These are phyloP conservation scores for Suillus fuscotomentosus DNA, from an alignment of 768 basidiomycete genomes.

Conservation along the genomic window DNA sequence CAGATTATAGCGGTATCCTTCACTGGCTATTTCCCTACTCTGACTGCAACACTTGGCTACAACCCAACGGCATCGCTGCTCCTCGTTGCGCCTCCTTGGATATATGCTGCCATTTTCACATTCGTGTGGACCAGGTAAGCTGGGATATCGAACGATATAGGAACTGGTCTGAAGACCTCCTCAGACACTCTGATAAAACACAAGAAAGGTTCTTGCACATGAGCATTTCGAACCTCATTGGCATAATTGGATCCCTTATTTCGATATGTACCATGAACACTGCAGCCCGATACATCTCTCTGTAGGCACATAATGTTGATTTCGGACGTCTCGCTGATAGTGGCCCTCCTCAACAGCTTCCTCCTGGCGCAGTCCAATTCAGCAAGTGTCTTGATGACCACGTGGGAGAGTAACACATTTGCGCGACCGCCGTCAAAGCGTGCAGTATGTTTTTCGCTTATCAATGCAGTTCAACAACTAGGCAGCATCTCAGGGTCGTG, in stretches of 20 bases:
- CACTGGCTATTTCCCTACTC: slow-evolving; percentile 78
- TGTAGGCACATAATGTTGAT: slow-evolving; percentile 38
- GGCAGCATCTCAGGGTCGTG: slow-evolving; percentile 85
- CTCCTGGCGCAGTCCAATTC: slow-evolving; percentile 74
- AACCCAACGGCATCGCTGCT: slow-evolving; percentile 59
- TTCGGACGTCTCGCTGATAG: slow-evolving; percentile 6
- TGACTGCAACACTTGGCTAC: slow-evolving; percentile 71
- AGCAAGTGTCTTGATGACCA: slow-evolving; percentile 61
- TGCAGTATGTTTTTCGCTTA: slow-evolving; percentile 78
- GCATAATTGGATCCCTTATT: slow-evolving; percentile 68
- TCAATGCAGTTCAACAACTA: slow-evolving; percentile 79
- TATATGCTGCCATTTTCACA: slow-evolving; percentile 55
- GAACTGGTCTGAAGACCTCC: background rate
- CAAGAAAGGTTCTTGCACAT: slow-evolving; percentile 55
- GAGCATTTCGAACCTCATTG: slow-evolving; percentile 41
- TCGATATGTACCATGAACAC: slow-evolving; percentile 64
- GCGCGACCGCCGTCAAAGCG: slow-evolving; percentile 82
- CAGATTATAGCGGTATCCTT: slow-evolving; percentile 57
- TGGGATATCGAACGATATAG: background rate
- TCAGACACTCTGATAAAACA: slow-evolving; percentile 65
- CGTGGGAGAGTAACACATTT: slow-evolving; percentile 57
- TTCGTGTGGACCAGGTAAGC: slow-evolving; percentile 50
- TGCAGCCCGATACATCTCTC: slow-evolving; percentile 61
- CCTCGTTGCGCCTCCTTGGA: slow-evolving; percentile 77
- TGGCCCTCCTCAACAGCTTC: slow-evolving; percentile 45